A percentile compares a stretch with the other conserved stretches of the same genome.
Conservation (phyloP, 2,329 filamentous ascomycete species). For the Colletotrichum tropicicola region DNA sequence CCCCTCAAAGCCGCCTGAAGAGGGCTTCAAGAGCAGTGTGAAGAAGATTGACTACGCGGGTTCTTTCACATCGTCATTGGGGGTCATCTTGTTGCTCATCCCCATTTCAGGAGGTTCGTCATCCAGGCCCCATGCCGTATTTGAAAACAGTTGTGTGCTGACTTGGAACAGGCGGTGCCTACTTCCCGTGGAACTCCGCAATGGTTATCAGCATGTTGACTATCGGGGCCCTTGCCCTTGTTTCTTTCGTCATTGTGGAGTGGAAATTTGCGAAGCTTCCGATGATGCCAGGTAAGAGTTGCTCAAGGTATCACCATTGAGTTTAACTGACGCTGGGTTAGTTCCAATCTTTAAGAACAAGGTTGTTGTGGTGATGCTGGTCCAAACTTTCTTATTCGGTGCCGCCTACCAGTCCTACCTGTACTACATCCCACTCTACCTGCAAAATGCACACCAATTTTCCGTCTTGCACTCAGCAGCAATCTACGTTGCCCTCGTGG, state of each 20-base stretch:
- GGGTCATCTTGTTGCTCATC: constrained; percentile 68
- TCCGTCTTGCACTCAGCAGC: constrained; percentile 56
- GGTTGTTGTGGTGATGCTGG: constrained; percentile 62
- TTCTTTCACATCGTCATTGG: constrained; percentile 61
- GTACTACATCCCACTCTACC: constrained; percentile 70
- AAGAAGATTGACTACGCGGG: constrained; percentile 68
- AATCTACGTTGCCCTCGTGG: constrained; percentile 59
- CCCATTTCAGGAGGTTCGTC: constrained; percentile 65
- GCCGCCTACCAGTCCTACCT: constrained; percentile 66
- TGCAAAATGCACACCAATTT: constrained; percentile 60
- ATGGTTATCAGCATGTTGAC: constrained; percentile 36
- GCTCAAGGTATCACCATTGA: rapidly evolving
- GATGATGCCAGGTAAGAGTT: constrained; percentile 35
- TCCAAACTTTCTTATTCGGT: constrained; percentile 69
- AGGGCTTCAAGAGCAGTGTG: constrained; percentile 55
- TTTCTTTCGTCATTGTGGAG: constrained; percentile 36
- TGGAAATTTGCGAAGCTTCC: constrained; percentile 38
- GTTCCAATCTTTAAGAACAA: constrained; percentile 63
- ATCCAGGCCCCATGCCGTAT: not conserved
- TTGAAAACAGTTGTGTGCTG: not conserved
- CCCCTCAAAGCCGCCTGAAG: constrained; percentile 59
- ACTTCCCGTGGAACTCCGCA: constrained; percentile 37
- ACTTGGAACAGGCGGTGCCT: constrained; percentile 33
- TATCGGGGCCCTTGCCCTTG: constrained; percentile 31
- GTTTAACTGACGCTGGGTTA: constrained; percentile 10